A percentile compares a stretch with the other conserved stretches of the same genome.
phyloP scores from a whole-genome alignment of 1,284 basidiomycete species.

The Ustilago cynodontis region DNA sequence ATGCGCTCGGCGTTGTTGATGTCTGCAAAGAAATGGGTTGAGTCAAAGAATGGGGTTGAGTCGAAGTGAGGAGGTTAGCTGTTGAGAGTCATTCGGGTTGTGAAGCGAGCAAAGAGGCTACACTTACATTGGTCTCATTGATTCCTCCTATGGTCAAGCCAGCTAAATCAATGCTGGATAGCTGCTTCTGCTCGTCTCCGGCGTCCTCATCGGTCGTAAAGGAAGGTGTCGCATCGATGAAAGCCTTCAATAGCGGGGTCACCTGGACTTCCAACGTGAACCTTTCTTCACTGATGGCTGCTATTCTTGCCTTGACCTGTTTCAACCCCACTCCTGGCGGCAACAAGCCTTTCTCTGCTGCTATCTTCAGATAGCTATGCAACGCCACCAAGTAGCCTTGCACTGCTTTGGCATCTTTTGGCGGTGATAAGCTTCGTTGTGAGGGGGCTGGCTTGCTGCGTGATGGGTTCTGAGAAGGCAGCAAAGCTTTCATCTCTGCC shows the following conservation, averaged over 20 bases:
- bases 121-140: constrained; percentile 25
- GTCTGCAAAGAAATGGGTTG: constrained; percentile 3
- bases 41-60: neutral
- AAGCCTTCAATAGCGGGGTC: constrained; percentile 11
- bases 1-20: constrained; percentile 28
- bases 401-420: constrained; percentile 19
- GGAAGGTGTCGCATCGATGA: constrained; percentile 22
- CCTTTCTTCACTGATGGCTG: neutral
- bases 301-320: constrained; percentile 27
- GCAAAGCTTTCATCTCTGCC: constrained; percentile 12
- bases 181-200: neutral
- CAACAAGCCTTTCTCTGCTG: constrained; percentile 13
- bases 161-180: constrained; percentile 15
- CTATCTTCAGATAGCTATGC: constrained; percentile 25
- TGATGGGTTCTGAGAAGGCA: constrained; percentile 27
- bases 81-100: neutral
- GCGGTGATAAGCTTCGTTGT: constrained; percentile 12
- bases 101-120: neutral
- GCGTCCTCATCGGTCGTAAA: neutral
- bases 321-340: constrained; percentile 21
- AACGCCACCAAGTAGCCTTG: constrained; percentile 21
- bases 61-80: neutral
- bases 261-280: constrained; percentile 31
- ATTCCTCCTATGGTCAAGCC: constrained; percentile 24
- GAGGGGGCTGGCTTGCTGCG: neutral